Evolutionary conservation across 345 rosid genomes (phyloP).

Genomic region (Heritiera littoralis): DNA sequence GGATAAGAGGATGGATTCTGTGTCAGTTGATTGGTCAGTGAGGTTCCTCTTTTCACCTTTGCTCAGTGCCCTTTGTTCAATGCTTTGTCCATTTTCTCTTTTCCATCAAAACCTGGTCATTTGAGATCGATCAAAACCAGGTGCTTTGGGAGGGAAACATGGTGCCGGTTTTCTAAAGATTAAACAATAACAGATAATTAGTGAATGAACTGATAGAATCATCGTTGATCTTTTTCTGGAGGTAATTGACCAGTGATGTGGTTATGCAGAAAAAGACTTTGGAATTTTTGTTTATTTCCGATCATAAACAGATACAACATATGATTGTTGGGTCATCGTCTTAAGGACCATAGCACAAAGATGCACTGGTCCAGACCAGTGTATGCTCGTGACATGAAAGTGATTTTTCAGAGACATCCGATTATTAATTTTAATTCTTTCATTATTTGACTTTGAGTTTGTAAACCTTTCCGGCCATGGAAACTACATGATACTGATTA

Average conservation of each 20-base stretch:
- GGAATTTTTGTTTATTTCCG: neutral
- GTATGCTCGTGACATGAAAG: neutral
- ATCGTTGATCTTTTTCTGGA: neutral
- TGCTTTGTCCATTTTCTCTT: constrained; percentile 2
- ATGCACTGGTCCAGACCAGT: constrained; percentile 11
- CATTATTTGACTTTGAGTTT: neutral
- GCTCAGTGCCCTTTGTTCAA: neutral
- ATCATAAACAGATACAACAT: neutral
- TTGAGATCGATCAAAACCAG: neutral
- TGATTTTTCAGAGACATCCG: constrained; percentile 6
- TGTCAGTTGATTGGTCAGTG: constrained; percentile 19
- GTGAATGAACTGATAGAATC: neutral
- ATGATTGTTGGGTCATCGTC: constrained; percentile 11
- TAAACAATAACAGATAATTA: neutral
- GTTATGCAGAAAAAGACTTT: neutral
- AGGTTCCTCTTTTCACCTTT: neutral
- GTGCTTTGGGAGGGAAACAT: neutral
- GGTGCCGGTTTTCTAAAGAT: neutral
- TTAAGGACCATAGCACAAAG: neutral
- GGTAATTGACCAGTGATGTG: neutral
- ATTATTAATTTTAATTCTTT: neutral
- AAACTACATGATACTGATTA: neutral
- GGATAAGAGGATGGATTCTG: constrained; percentile 5
- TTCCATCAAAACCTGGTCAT: neutral
- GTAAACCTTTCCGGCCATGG: neutral